Percentiles rank a stretch among this genome's conserved stretches.
phyloP scores from a whole-genome alignment of 2,329 filamentous ascomycete species.

The Didymella pinodella region DNA sequence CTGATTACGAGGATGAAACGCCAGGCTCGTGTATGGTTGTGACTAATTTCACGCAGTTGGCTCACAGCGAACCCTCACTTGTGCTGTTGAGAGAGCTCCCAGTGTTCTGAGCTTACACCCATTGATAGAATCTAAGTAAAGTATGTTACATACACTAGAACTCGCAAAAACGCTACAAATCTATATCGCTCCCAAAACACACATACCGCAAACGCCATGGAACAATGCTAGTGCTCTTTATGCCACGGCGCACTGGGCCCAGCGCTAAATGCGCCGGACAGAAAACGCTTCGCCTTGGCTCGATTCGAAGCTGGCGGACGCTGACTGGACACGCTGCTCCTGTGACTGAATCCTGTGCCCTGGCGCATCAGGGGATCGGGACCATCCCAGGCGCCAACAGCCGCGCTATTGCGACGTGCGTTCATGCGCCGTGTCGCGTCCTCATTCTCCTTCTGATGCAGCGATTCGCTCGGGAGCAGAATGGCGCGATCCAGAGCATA shows the following conservation, averaged over 20 bases:
- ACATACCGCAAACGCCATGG: not conserved
- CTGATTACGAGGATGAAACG: no score
- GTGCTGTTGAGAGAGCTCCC: no score
- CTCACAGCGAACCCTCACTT: no score
- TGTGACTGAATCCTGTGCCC: constrained; percentile 31
- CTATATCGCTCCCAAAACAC: not conserved
- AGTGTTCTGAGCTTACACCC: no score
- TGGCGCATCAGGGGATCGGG: constrained; percentile 28
- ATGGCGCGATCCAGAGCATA: constrained; percentile 75
- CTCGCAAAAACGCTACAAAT: constrained; percentile 1
- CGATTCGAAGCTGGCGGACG: constrained; percentile 15
- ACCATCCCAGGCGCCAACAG: constrained; percentile 18
- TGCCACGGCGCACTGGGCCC: constrained; percentile 25
- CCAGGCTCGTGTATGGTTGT: no score
- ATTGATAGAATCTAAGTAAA: not conserved
- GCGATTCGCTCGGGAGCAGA: constrained; percentile 69
- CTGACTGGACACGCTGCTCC: constrained; percentile 28
- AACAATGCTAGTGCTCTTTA: constrained; percentile 13
- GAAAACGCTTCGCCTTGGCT: constrained; percentile 29
- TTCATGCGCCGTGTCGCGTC: constrained; percentile 56
- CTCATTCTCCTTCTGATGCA: constrained; percentile 66
- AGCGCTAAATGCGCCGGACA: constrained; percentile 36
- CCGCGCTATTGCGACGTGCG: constrained; percentile 38
- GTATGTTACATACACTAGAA: not conserved
- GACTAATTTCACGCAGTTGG: no score